Base-by-base conservation (phyloP, 176 grass and related monocot genomes). In the Aegilops longissima region DNA sequence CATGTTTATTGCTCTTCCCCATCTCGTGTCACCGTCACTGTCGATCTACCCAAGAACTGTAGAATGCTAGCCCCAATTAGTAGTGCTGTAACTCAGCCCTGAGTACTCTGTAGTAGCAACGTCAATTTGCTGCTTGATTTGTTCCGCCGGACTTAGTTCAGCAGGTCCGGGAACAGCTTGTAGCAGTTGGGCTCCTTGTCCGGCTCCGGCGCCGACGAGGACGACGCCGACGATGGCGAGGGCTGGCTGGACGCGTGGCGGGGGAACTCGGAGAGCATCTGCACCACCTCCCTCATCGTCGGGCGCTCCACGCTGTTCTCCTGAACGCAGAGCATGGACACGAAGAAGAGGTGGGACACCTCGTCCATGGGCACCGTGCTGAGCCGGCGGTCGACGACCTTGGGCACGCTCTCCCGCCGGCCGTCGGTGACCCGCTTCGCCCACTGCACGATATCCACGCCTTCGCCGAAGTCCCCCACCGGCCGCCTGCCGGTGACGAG, bases 391-490 rank as follows among this genome's bases (percentile, higher is more conserved):
- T 99, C 97, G 0, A 82, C 36, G 25, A 99, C 85, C 9, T 24
- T 65, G 24, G 89, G 45, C 62, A 91, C 94, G n/a, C 61, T 80
- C 24, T 96, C 97, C 9, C 92, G 76, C 0, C 78, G 87, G 2
- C 97, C 91, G 0, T 63, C 90, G 1, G 97, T 99, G 63, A 49
- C n/a, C 35, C 82, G 84, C 78, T 66, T 93, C 0, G 94, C 80
- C 97, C 97, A 99, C 70, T 99, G 97, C n/a, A 99, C 97, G 61
- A 99, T 96, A 80, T 99, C 97, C 8, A 99, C 97, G 0, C 97
- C 97, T 6, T 99, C 92, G 0, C 97, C 97, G 58, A 99, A 99
- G 27, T 92, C 97, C 1, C 94, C 97, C 9, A 99, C 97, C 1
- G 97, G 94, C 0, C 94, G 91, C 2, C 86, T 74, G 0, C 97